Percentiles rank a stretch among this genome's conserved stretches.
Conservation (phyloP, 1,284 basidiomycete species). For the Apiotrichum montevideense region DNA sequence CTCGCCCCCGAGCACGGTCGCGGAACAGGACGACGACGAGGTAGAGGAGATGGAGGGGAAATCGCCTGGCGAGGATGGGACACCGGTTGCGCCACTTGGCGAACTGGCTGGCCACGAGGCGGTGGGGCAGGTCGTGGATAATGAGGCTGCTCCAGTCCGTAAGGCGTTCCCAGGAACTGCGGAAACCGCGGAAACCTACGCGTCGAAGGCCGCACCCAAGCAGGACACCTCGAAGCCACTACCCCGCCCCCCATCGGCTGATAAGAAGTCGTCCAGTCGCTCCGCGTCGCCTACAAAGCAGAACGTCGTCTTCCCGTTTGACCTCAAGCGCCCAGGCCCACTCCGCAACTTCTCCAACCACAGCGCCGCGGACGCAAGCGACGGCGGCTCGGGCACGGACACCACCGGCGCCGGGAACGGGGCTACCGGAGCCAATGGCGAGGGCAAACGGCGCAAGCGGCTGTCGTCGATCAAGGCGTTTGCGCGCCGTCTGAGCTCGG, state of each 20-base stretch:
- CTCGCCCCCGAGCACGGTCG: conserved; percentile 12
- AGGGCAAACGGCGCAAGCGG: conserved; percentile 26
- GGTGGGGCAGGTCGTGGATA: too few relatives aligned
- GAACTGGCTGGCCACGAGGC: background rate
- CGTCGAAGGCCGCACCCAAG: too few relatives aligned
- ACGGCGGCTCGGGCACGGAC: background rate
- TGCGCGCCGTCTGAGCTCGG: conserved; percentile 31
- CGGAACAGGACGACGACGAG: conserved; percentile 6
- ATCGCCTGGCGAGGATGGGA: background rate
- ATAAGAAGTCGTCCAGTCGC: too few relatives aligned
- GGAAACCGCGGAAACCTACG: too few relatives aligned
- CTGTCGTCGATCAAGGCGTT: conserved; percentile 39
- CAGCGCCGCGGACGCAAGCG: background rate
- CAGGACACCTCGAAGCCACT: too few relatives aligned
- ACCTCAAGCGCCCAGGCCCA: background rate
- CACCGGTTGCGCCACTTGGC: background rate
- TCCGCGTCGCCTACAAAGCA: too few relatives aligned
- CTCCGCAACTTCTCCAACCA: background rate
- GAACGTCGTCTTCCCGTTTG: background rate
- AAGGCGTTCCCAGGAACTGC: too few relatives aligned
- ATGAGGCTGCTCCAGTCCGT: too few relatives aligned
- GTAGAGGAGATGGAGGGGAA: background rate
- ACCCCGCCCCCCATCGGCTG: too few relatives aligned
- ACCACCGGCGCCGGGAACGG: too few relatives aligned
- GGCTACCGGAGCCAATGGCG: background rate